These are phyloP conservation scores for Phytopythium boreale DNA, from an alignment of 352 stramenopile genomes.

Conservation along the genomic window DNA sequence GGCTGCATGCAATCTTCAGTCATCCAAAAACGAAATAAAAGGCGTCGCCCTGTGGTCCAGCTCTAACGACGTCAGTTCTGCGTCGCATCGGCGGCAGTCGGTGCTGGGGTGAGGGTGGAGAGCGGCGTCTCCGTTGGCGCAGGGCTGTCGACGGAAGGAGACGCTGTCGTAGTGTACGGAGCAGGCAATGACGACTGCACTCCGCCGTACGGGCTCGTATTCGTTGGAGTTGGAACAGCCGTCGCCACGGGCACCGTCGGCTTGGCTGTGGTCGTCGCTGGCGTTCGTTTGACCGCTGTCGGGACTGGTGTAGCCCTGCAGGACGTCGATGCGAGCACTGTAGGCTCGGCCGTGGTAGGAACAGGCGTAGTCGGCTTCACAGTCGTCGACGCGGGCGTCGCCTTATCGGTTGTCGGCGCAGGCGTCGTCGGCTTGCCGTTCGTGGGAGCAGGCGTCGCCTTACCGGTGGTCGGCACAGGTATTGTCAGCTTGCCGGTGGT, in stretches of 20 bases:
- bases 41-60: no score
- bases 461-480: not conserved
- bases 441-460: not conserved
- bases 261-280: not conserved
- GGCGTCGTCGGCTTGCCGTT: not conserved
- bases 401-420: not conserved
- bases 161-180: no score
- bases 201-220: not conserved
- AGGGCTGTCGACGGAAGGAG: no score
- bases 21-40: no score
- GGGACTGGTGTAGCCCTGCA: not conserved
- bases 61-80: no score
- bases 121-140: not conserved
- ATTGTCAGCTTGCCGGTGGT: not conserved
- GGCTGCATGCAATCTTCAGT: not conserved
- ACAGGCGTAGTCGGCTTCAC: not conserved
- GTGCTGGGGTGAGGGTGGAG: no score
- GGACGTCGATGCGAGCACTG: no score
- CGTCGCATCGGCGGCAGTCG: no score
- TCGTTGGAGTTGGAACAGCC: not conserved
- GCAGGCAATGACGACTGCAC: not conserved
- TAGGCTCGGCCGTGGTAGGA: not conserved
- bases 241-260: not conserved
- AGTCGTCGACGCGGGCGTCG: not conserved
- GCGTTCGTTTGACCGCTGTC: not conserved